These are phyloP conservation scores for Pythium coloratum DNA, from an alignment of 352 stramenopile genomes.

Conservation along the genomic window DNA sequence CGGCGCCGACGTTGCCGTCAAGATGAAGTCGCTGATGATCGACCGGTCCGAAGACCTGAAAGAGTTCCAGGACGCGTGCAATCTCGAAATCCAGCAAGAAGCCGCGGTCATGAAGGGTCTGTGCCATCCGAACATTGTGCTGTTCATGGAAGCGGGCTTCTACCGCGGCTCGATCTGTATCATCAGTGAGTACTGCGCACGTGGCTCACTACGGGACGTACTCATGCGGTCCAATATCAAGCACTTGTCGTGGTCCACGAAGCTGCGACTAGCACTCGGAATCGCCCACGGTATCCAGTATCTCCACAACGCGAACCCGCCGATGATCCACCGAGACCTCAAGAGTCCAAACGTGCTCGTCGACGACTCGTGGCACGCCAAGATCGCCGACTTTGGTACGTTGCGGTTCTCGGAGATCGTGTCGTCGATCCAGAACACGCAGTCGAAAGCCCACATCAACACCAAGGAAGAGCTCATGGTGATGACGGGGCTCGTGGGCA, in stretches of 20 bases:
- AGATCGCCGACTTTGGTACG: conserved; percentile 91
- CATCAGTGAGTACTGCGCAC: conserved; percentile 94
- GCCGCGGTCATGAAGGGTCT: conserved; percentile 80
- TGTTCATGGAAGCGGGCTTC: conserved; percentile 89
- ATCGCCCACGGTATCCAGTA: conserved; percentile 90
- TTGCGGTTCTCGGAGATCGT: conserved; percentile 87
- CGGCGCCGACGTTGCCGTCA: conserved; percentile 94
- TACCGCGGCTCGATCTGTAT: conserved; percentile 91
- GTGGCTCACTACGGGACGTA: conserved; percentile 95
- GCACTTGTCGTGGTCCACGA: conserved; percentile 79
- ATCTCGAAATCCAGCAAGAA: conserved; percentile 83
- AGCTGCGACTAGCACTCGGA: conserved; percentile 71
- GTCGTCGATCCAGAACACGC: conserved; percentile 55
- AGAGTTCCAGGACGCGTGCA: conserved; percentile 82
- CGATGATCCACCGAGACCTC: conserved; percentile 91
- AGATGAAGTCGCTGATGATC: conserved; percentile 87
- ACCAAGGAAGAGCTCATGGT: conserved; percentile 38
- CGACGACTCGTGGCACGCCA: conserved; percentile 87
- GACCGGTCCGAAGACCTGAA: conserved; percentile 59
- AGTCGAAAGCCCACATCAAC: conserved; percentile 23
- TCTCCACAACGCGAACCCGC: conserved; percentile 86
- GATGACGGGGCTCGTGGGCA: conserved; percentile 88
- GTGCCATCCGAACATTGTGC: conserved; percentile 85
- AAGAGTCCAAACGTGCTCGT: conserved; percentile 91
- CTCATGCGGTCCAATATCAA: conserved; percentile 76